Evolutionary conservation across 2,329 filamentous ascomycete genomes (phyloP), one percentile per base, ranked within the genome.

Genomic region (Blastomyces gilchristii): DNA sequence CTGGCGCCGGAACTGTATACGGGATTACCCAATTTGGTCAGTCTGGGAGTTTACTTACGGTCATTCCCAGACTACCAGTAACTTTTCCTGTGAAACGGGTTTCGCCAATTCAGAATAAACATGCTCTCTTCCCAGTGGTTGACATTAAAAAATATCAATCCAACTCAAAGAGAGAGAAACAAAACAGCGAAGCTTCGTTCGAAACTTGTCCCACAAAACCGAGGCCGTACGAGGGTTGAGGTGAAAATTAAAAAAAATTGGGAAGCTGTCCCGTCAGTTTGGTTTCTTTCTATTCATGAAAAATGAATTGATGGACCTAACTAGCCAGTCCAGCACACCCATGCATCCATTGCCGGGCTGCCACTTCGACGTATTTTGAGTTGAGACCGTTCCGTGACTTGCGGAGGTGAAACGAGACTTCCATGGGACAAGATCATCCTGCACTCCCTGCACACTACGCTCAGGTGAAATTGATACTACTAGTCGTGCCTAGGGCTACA

Each of bases 331-430:
- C 28, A 45, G 41, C 18, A 12, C 18, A 12, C 18, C 25, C 12
- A 50, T 9, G 22, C 25, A 31, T 41, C 28, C n/a, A 12, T 49
- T 7, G 7, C 37, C n/a, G 14, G 12, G 54, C 5, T 11, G 12
- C 39, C 39, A 28, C n/a, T 58, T 58, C 47, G 56, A 45, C 39
- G 16, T 18, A 58, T 47, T 45, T 28, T n/a, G 22, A n/a, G n/a
- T 39, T 58, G 56, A 25, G n/a, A 28, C 28, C 8, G 18, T 39
- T 56, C 28, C 25, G 22, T 45, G n/a, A 31, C 34, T 7, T 43
- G 37, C 25, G 39, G 7, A 41, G 8, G 28, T 58, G 56, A 58
- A 58, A 58, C 56, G n/a, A 31, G 14, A 58, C 56, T 58, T 37
- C 25, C 56, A 45, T 9, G 39, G 37, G 28, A 43, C 37, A 25